A percentile compares a stretch with the other conserved stretches of the same genome.
phyloP scores from a whole-genome alignment of 2,329 filamentous ascomycete species.

The Trichoderma asperellum region DNA sequence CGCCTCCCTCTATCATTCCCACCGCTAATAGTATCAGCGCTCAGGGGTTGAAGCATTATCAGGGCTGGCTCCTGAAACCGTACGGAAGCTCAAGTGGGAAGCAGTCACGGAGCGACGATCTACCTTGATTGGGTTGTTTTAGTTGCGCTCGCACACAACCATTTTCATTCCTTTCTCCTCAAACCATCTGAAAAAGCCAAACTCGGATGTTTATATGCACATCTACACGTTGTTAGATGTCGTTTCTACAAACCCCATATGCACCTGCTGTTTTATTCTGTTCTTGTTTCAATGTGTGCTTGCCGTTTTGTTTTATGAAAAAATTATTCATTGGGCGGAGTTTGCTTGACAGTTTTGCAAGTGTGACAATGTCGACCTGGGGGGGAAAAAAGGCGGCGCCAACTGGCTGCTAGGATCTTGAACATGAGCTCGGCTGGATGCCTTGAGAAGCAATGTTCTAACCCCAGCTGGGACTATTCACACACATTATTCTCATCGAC shows the following conservation, averaged over 20 bases:
- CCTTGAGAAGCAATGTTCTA: not conserved
- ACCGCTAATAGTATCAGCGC: slow-evolving; percentile 40
- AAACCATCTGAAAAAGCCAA: not conserved
- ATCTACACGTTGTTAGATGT: not conserved
- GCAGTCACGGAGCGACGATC: slow-evolving; percentile 40
- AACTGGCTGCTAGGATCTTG: not conserved
- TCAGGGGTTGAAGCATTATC: slow-evolving; percentile 42
- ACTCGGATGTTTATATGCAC: not conserved
- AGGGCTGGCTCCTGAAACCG: slow-evolving; percentile 46
- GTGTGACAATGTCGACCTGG: slow-evolving; percentile 19
- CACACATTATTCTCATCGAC: not conserved
- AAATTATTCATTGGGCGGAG: slow-evolving; percentile 1
- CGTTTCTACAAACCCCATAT: not conserved
- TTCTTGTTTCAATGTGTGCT: not conserved
- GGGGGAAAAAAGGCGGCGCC: not conserved
- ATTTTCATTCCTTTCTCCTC: not conserved
- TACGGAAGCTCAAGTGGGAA: slow-evolving; percentile 43
- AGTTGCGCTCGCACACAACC: not conserved
- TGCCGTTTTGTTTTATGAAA: not conserved
- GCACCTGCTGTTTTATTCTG: not conserved
- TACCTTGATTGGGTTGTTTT: slow-evolving; percentile 36
- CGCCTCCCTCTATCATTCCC: slow-evolving; percentile 38
- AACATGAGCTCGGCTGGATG: not conserved
- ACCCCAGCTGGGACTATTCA: not conserved
- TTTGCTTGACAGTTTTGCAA: slow-evolving; percentile 17